These are phyloP conservation scores for Dendrothele bispora DNA, from an alignment of 768 basidiomycete genomes.

Conservation along the genomic window DNA sequence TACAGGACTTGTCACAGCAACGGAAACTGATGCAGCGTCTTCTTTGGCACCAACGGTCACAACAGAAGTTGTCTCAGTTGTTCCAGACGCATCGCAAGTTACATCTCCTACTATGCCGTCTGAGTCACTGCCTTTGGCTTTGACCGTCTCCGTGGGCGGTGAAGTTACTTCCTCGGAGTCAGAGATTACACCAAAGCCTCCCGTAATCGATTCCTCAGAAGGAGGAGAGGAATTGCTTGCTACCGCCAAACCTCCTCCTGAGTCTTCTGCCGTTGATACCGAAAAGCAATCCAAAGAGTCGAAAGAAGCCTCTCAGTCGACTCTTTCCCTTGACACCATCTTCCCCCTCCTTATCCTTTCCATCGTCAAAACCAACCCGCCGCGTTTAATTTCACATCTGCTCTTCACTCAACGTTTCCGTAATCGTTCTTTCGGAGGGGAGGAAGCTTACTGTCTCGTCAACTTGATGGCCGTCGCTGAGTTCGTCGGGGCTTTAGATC, in stretches of 20 bases:
- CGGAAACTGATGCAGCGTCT: background rate
- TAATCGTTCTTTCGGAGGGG: slow-evolving; percentile 63
- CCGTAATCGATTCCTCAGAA: slow-evolving; percentile 7
- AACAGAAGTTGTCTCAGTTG: background rate
- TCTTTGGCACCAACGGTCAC: background rate
- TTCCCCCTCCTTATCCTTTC: slow-evolving; percentile 93
- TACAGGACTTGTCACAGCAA: background rate
- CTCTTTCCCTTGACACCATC: slow-evolving; percentile 65
- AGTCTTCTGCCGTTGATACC: too few species aligned
- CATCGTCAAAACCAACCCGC: slow-evolving; percentile 90
- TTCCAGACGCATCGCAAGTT: background rate
- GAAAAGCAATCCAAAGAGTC: too few species aligned
- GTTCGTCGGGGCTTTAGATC: slow-evolving; percentile 93
- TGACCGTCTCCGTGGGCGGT: too few species aligned
- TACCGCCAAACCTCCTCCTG: too few species aligned
- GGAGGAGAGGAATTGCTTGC: too few species aligned
- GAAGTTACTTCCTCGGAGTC: too few species aligned
- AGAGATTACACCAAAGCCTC: too few species aligned
- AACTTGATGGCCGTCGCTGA: slow-evolving; percentile 95
- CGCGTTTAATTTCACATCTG: slow-evolving; percentile 72
- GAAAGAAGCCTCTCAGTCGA: slow-evolving; percentile 17
- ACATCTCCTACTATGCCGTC: background rate
- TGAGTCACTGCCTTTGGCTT: too few species aligned
- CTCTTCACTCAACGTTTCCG: slow-evolving; percentile 62
- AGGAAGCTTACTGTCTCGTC: slow-evolving; percentile 90